These are phyloP conservation scores for Termitomyces sp. DNA, from an alignment of 768 basidiomycete species.

Conservation along the genomic window DNA sequence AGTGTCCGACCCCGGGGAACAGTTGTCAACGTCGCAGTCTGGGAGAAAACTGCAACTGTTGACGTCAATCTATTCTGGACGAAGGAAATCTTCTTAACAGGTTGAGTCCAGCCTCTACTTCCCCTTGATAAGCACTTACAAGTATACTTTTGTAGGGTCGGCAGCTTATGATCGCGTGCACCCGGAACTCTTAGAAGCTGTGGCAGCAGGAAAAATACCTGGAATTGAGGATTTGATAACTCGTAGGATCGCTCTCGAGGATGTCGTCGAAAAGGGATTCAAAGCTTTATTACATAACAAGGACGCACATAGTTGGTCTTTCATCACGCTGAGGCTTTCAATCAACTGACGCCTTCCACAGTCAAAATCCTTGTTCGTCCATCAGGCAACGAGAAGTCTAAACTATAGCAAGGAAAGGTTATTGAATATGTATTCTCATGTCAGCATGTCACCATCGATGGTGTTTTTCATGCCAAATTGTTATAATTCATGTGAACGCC, in stretches of 20 bases:
- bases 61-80: slow-evolving; percentile 33
- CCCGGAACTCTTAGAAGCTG: slow-evolving; percentile 34
- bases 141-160: slow-evolving; percentile 21
- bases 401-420: neutral
- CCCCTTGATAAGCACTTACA: neutral
- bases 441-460: no score
- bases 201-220: slow-evolving; percentile 35
- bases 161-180: slow-evolving; percentile 36
- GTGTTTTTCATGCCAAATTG: no score
- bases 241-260: slow-evolving; percentile 35
- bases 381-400: neutral
- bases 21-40: slow-evolving; percentile 39
- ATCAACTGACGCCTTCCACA: slow-evolving; percentile 7
- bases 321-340: neutral
- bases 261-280: slow-evolving; percentile 42
- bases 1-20: slow-evolving; percentile 36
- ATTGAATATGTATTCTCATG: neutral
- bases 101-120: slow-evolving; percentile 19
- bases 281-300: slow-evolving; percentile 36
- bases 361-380: slow-evolving; percentile 39
- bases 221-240: slow-evolving; percentile 42
- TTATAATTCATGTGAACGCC: neutral
- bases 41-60: slow-evolving; percentile 33
- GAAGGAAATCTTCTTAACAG: slow-evolving; percentile 37
- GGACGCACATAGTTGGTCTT: slow-evolving; percentile 34